phyloP scores from a whole-genome alignment of 768 basidiomycete species.

The Amanita muscaria region DNA sequence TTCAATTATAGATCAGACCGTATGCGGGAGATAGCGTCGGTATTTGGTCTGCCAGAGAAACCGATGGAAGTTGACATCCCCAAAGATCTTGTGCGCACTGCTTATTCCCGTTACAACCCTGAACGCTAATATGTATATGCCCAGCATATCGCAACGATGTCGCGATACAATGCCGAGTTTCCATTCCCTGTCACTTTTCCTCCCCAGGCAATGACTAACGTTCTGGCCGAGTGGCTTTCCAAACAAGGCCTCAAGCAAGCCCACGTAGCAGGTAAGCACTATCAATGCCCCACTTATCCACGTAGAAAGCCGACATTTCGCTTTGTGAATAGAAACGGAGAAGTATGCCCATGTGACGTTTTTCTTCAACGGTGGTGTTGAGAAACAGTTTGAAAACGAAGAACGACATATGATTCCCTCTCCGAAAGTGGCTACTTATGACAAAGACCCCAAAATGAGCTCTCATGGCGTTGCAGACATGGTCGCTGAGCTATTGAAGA shows the following conservation, averaged over 20 bases:
- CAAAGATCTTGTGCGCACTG: slow-evolving; percentile 59
- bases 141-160: slow-evolving; percentile 89
- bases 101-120: not conserved
- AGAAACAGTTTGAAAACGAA: slow-evolving; percentile 82
- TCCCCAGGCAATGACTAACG: slow-evolving; percentile 90
- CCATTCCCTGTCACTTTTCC: slow-evolving; percentile 88
- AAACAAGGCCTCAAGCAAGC: slow-evolving; percentile 76
- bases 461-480: slow-evolving; percentile 84
- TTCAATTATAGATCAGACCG: slow-evolving; percentile 98
- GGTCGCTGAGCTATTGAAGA: slow-evolving; percentile 77
- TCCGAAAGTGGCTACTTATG: slow-evolving; percentile 92
- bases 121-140: not conserved
- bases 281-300: too few species aligned
- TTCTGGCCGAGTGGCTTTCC: slow-evolving; percentile 86
- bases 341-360: slow-evolving; percentile 98
- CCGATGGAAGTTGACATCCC: slow-evolving; percentile 80
- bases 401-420: slow-evolving; percentile 84
- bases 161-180: slow-evolving; percentile 85
- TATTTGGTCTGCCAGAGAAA: slow-evolving; percentile 76
- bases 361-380: slow-evolving; percentile 96
- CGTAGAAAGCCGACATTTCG: too few species aligned
- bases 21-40: slow-evolving; percentile 82
- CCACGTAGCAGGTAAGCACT: slow-evolving; percentile 53
- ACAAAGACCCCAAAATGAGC: slow-evolving; percentile 85
- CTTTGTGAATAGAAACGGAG: too few species aligned